Conservation (phyloP, 352 stramenopile genomes). For the Globisporangium okanoganense region DNA sequence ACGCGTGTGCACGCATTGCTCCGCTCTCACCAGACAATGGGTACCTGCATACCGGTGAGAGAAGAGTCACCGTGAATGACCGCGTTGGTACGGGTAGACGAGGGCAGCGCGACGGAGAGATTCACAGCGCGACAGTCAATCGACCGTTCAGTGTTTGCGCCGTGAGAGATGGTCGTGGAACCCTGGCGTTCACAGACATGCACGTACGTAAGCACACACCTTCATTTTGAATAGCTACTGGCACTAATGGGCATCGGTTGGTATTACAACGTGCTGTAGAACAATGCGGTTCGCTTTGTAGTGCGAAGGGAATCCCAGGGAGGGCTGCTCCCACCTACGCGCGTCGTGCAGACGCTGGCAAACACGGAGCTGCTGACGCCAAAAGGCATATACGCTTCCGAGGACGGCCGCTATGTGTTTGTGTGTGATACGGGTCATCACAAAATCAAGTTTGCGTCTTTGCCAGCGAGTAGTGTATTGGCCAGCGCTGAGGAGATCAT, state of each 20-base stretch:
- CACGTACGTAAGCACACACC: slow-evolving; percentile 17
- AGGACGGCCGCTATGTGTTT: slow-evolving; percentile 40
- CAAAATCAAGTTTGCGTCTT: slow-evolving; percentile 40
- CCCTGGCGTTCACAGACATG: slow-evolving; percentile 32
- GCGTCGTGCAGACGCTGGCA: slow-evolving; percentile 22
- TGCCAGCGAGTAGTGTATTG: slow-evolving; percentile 27
- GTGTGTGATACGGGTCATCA: slow-evolving; percentile 55
- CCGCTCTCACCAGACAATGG: neutral
- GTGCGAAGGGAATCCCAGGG: slow-evolving; percentile 6
- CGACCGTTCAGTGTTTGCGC: slow-evolving; percentile 33
- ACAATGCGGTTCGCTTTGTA: slow-evolving; percentile 38
- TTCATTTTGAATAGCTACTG: neutral
- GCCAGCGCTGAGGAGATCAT: slow-evolving; percentile 7
- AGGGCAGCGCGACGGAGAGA: slow-evolving; percentile 30
- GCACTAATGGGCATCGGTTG: neutral
- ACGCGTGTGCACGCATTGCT: neutral
- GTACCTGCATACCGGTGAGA: neutral
- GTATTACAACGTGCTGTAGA: slow-evolving; percentile 16
- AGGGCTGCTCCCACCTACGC: neutral
- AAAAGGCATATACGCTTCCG: slow-evolving; percentile 37
- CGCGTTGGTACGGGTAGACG: slow-evolving; percentile 13
- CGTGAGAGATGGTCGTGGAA: slow-evolving; percentile 16
- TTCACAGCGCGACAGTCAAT: slow-evolving; percentile 24
- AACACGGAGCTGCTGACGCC: slow-evolving; percentile 36
- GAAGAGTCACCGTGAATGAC: neutral